A percentile compares a stretch with the other conserved stretches of the same genome.
These are phyloP conservation scores for Astrocystis sublimbata DNA, from an alignment of 495 filamentous ascomycete species.

Conservation along the genomic window DNA sequence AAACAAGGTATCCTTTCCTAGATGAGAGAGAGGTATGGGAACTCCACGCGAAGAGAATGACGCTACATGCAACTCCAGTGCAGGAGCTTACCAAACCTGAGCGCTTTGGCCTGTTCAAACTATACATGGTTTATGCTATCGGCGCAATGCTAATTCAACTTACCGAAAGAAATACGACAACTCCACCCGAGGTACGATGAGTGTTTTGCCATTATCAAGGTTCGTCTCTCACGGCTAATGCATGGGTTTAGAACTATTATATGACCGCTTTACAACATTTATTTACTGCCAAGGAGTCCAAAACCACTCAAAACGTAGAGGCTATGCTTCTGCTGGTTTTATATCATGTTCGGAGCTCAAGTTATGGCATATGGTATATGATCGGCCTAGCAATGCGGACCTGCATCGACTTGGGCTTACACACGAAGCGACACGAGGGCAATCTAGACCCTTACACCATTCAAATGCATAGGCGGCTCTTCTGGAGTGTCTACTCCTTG, in stretches of 20 bases:
- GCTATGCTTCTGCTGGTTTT: constrained; percentile 58
- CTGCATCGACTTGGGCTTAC: constrained; percentile 55
- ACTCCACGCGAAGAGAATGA: constrained; percentile 48
- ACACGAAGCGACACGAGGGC: constrained; percentile 51
- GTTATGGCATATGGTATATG: constrained; percentile 60
- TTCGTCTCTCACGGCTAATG: background rate
- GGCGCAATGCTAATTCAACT: constrained; percentile 51
- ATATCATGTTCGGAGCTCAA: constrained; percentile 55
- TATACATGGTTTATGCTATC: constrained; percentile 56
- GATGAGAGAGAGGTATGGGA: constrained; percentile 47
- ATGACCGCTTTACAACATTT: constrained; percentile 52
- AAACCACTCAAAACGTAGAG: constrained; percentile 55
- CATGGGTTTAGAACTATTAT: constrained; percentile 41
- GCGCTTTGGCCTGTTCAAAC: constrained; percentile 52
- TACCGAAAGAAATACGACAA: constrained; percentile 49
- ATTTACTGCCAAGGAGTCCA: constrained; percentile 51
- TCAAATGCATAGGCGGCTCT: constrained; percentile 52
- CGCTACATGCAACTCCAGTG: constrained; percentile 40
- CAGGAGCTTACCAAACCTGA: constrained; percentile 31
- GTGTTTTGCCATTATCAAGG: background rate
- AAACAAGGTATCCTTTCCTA: constrained; percentile 54
- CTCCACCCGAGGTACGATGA: constrained; percentile 39
- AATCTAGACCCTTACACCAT: constrained; percentile 49
- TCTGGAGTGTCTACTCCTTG: constrained; percentile 58
- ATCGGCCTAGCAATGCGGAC: constrained; percentile 58